Conservation (phyloP, 2,329 filamentous ascomycete species). For the Phaeosphaeriaceae sp. region DNA sequence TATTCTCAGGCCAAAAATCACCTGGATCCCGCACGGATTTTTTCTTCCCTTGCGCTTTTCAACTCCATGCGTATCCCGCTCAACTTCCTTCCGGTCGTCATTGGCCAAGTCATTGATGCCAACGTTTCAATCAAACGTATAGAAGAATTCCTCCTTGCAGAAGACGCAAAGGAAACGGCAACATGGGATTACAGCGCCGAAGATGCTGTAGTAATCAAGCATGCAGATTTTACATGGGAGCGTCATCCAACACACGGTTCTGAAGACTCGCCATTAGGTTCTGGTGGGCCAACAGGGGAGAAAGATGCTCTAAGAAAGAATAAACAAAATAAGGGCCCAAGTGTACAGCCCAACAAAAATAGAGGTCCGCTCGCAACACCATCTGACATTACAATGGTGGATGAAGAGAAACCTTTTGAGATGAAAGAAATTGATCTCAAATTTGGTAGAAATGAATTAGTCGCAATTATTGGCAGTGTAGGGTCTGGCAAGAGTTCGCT, state of each 20-base stretch:
- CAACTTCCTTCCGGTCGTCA: conserved; percentile 84
- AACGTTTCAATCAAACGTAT: conserved; percentile 85
- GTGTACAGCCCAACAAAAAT: conserved; percentile 27
- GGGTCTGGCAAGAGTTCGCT: conserved; percentile 91
- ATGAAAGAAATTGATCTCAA: conserved; percentile 71
- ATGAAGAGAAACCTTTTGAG: conserved; percentile 72
- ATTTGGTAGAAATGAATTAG: conserved; percentile 75
- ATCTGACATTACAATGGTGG: conserved; percentile 51
- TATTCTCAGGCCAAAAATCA: conserved; percentile 68
- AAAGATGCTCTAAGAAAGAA: conserved; percentile 56
- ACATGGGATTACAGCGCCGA: conserved; percentile 60
- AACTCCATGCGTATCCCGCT: conserved; percentile 89
- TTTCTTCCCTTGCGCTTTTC: conserved; percentile 93
- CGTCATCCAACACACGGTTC: conserved; percentile 60
- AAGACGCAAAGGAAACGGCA: conserved; percentile 80
- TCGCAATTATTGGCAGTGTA: conserved; percentile 87
- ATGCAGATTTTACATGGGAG: conserved; percentile 91
- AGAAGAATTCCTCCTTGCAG: conserved; percentile 83
- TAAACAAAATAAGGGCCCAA: conserved; percentile 56
- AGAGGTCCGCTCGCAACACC: conserved; percentile 47
- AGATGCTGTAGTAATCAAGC: conserved; percentile 69
- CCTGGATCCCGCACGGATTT: conserved; percentile 78
- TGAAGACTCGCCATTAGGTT: conserved; percentile 39
- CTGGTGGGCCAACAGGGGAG: conserved; percentile 45
- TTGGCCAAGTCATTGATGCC: conserved; percentile 89